Evolutionary conservation across 2,329 filamentous ascomycete genomes (phyloP), one percentile per base, ranked within the genome.

Genomic region (Penicillium freii): DNA sequence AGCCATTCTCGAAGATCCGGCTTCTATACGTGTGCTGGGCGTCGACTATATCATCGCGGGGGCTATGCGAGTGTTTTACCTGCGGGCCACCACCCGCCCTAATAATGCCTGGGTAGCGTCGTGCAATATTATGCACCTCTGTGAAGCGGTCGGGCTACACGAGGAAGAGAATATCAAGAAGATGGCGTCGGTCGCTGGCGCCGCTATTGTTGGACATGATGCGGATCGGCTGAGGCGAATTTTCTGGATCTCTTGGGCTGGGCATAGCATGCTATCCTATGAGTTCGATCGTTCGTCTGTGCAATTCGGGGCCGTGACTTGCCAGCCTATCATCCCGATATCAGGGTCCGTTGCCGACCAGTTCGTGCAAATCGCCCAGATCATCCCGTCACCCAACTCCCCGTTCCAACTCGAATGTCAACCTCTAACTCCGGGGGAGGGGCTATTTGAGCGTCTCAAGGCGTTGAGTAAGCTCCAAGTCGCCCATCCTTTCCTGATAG

Each of bases 181-280:
- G 21, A 68, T 72, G 13, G 65, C 68, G 23, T 69, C 67, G 1
- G 34, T 58, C 9, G 55, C 68, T 2, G 56, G 60, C n/a, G 60
- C 65, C n/a, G 62, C 56, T 29, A 44, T 19, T 4, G 17, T 61
- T 49, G 70, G 70, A 21, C 60, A 71, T 62, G 69, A 72, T 62
- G 63, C 61, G 2, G 70, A 72, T 48, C 66, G 69, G 3, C 59
- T 71, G 50, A 63, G 68, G 47, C 48, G 70, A 19, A 72, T 72
- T n/a, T 72, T 72, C 45, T 72, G 69, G 70, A 60, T 71, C 54
- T 63, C 66, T 2, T 72, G 70, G 70, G 68, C 70, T 5, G 70
- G 61, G 8, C 70, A 72, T 57, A 51, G 54, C 11, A 71, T 72
- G 64, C 56, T 72, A 6, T 72, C 67, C 5, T 72, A 72, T 57